Conservation (phyloP, 768 basidiomycete genomes). For the Clavaria fumosa region DNA sequence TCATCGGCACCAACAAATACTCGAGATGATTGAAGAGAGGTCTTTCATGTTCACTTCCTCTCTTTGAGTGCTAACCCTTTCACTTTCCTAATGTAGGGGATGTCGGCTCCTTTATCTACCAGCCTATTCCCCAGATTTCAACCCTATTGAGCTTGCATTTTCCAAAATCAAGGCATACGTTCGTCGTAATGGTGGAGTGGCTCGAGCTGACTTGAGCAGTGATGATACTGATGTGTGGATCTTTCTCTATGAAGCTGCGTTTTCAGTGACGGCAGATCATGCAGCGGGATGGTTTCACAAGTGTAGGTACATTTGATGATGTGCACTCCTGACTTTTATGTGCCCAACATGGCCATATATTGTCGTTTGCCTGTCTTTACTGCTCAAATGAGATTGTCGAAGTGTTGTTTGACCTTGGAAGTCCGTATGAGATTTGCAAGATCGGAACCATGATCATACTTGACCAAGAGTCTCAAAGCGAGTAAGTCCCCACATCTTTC, state of each 20-base stretch:
- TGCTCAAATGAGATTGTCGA: no score
- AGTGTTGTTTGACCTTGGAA: no score
- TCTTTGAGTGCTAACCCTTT: not conserved
- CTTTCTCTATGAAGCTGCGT: constrained; percentile 11
- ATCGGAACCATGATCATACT: no score
- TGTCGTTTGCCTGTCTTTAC: not conserved
- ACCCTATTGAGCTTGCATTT: constrained; percentile 12
- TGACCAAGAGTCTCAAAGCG: no score
- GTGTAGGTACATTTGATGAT: constrained; percentile 9
- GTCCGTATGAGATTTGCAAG: no score
- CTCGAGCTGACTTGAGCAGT: constrained; percentile 6
- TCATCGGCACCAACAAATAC: constrained; percentile 17
- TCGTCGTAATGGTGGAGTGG: constrained; percentile 9
- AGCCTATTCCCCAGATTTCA: constrained; percentile 7
- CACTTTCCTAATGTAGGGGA: constrained; percentile 4
- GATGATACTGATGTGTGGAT: constrained; percentile 14
- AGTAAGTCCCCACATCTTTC: no score
- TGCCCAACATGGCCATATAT: not conserved
- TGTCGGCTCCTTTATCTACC: constrained; percentile 5
- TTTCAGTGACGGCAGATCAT: constrained; percentile 11
- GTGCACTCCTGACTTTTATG: not conserved
- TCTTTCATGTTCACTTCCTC: constrained; percentile 9
- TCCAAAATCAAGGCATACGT: constrained; percentile 16
- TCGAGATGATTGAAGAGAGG: constrained; percentile 18
- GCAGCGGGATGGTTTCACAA: constrained; percentile 14